Evolutionary conservation across 2,329 filamentous ascomycete genomes (phyloP).

Genomic region (Sporothrix protearum): DNA sequence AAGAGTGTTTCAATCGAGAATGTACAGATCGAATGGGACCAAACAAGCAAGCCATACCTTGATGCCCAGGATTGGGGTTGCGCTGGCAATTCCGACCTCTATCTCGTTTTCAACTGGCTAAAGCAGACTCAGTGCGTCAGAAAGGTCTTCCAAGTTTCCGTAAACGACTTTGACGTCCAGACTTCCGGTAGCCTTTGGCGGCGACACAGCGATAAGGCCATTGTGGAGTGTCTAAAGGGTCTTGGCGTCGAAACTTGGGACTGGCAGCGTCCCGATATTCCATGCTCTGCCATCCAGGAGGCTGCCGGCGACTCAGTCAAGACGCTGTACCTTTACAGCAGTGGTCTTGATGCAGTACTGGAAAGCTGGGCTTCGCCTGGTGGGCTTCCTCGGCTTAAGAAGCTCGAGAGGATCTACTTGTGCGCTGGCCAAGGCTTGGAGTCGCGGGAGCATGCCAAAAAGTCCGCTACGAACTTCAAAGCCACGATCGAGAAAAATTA

Average conservation of each 20-base stretch:
- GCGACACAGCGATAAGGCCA: constrained; percentile 9
- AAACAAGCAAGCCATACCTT: neutral
- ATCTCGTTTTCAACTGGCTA: constrained; percentile 11
- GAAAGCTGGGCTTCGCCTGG: constrained; percentile 6
- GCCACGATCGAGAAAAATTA: neutral
- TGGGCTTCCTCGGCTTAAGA: neutral
- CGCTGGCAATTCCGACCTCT: constrained; percentile 6
- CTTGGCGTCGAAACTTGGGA: constrained; percentile 9
- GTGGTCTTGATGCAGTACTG: constrained; percentile 2
- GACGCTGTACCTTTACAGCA: constrained; percentile 15
- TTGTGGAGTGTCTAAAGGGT: constrained; percentile 11
- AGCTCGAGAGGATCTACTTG: neutral
- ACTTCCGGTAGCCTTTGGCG: neutral
- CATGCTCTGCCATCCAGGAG: constrained; percentile 9
- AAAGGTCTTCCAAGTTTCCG: constrained; percentile 11
- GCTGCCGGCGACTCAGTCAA: constrained; percentile 10
- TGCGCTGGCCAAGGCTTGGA: constrained; percentile 10
- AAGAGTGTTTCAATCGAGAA: constrained; percentile 13
- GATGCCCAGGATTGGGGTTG: constrained; percentile 5
- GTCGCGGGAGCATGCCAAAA: neutral
- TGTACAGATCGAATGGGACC: constrained; percentile 14
- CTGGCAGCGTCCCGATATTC: constrained; percentile 11
- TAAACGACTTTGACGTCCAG: constrained; percentile 6
- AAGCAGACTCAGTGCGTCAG: constrained; percentile 5
- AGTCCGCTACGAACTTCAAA: neutral